Evolutionary conservation across 306 rosid species (phyloP).

Genomic region (Canavalia ensiformis): DNA sequence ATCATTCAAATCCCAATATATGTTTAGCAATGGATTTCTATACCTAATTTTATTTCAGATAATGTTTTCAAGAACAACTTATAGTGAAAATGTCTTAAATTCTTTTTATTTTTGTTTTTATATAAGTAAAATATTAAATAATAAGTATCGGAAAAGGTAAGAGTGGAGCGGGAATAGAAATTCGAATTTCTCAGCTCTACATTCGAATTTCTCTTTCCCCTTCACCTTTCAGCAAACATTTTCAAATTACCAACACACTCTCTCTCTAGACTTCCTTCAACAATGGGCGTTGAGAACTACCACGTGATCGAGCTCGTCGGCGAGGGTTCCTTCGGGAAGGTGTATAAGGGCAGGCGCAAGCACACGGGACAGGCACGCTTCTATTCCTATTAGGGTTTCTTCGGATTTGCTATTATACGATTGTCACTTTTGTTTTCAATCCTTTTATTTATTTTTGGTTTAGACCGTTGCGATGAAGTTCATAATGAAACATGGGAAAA

Average conservation of each 20-base stretch:
- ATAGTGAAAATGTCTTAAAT: too few species aligned
- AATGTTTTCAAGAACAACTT: too few species aligned
- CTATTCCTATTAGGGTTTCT: neutral
- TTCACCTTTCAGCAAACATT: neutral
- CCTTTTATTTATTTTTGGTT: neutral
- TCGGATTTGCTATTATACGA: neutral
- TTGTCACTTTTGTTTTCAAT: neutral
- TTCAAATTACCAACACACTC: slow-evolving; percentile 39
- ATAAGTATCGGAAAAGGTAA: neutral
- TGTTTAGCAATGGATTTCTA: too few species aligned
- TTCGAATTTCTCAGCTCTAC: slow-evolving; percentile 36
- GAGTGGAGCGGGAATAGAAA: slow-evolving; percentile 51
- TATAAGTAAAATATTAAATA: neutral
- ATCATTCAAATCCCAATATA: too few species aligned
- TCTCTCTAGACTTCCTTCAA: slow-evolving; percentile 3
- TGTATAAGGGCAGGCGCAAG: slow-evolving; percentile 92
- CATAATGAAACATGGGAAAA: slow-evolving; percentile 96
- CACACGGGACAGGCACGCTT: slow-evolving; percentile 78
- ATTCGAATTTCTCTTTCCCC: neutral
- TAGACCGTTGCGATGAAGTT: slow-evolving; percentile 99
- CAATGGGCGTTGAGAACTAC: slow-evolving; percentile 92
- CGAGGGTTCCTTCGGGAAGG: slow-evolving; percentile 99
- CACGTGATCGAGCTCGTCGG: slow-evolving; percentile 98
- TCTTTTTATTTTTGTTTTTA: too few species aligned
- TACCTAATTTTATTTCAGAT: too few species aligned